A percentile compares a stretch with the other conserved stretches of the same genome.
Conservation (phyloP, 352 stramenopile species). For the Phytopythium ostracodes region DNA sequence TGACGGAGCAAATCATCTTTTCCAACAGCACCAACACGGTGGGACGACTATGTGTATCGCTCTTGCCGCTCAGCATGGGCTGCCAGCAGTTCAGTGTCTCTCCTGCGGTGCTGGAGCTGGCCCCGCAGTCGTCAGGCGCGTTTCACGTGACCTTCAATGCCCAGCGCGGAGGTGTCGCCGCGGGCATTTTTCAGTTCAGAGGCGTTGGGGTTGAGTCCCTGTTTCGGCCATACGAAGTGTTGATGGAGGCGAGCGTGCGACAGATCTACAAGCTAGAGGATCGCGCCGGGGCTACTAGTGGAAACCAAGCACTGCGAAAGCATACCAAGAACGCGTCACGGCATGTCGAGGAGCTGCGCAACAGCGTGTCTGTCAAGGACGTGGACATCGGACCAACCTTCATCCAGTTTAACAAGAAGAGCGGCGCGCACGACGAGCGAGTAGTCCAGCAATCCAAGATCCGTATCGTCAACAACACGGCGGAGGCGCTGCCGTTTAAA, state of each 20-base stretch:
- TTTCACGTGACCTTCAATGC: slow-evolving; percentile 74
- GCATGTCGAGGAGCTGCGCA: slow-evolving; percentile 43
- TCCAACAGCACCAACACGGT: slow-evolving; percentile 58
- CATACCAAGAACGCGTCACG: not conserved
- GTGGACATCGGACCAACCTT: slow-evolving; percentile 61
- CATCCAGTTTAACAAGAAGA: slow-evolving; percentile 43
- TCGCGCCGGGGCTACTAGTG: not conserved
- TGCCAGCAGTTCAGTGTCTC: slow-evolving; percentile 82
- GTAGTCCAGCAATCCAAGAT: slow-evolving; percentile 25
- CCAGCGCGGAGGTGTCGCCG: slow-evolving; percentile 47
- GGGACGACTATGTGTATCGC: slow-evolving; percentile 67
- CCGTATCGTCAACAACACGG: slow-evolving; percentile 57
- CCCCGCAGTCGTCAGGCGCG: slow-evolving; percentile 46
- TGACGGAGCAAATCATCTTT: slow-evolving; percentile 75
- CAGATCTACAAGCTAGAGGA: slow-evolving; percentile 26
- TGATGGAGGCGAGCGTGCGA: slow-evolving; percentile 80
- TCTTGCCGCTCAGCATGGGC: slow-evolving; percentile 76
- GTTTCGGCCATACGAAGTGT: slow-evolving; percentile 71
- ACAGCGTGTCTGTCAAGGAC: slow-evolving; percentile 32
- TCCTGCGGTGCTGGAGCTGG: slow-evolving; percentile 71
- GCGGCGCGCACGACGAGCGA: slow-evolving; percentile 19
- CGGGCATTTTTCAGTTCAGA: slow-evolving; percentile 86
- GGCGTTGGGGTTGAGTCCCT: slow-evolving; percentile 60
- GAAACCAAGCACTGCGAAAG: not conserved
- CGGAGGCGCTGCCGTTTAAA: slow-evolving; percentile 41